Evolutionary conservation across 2,329 filamentous ascomycete species (phyloP), one percentile per base, ranked within the genome.

Genomic region (Hirsutella rhossiliensis): DNA sequence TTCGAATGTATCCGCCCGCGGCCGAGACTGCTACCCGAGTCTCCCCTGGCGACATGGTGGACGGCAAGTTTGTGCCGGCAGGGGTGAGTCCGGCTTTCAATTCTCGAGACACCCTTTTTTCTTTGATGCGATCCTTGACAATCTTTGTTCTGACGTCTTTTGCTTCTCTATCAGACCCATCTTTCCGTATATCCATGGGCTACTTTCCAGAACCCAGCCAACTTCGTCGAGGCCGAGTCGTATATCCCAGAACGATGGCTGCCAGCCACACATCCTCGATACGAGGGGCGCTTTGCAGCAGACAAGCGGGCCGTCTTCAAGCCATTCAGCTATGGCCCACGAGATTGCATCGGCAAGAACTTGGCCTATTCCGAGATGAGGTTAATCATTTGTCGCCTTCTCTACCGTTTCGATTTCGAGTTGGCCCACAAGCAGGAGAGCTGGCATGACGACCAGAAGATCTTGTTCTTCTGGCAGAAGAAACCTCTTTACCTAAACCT

Each of bases 241-340:
- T 78, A 66, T 51, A 59, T 58, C 6, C 73, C 73, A 0, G 69
- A 76, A 51, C 62, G 73, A 0, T 76, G 68, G 61, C 47, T 57
- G 7, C 27, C 50, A 1, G 11, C 40, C 2, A 47, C 48, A 4
- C 53, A 56, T 28, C 47, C 47, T 45, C 52, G 69, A 1, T 59
- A 56, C 13, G 62, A 66, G 9, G 48, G 53, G 5, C 56, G 55
- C 3, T 75, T 66, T 49, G 51, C 50, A 1, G 43, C 43, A 15
- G 72, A 76, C 48, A 62, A 56, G 11, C 52, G 52, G 3, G 54
- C 56, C 1, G 55, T 54, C 1, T 55, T 63, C 40, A 62, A 67
- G 46, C 61, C 65, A 0, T 67, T 70, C 42, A 56, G 56, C 32
- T 39, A 56, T 8, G 65, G 68, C 0, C 56, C 65, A 2, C 48